Base-by-base conservation (phyloP, 306 rosid genomes). In the Quercus parvula region DNA sequence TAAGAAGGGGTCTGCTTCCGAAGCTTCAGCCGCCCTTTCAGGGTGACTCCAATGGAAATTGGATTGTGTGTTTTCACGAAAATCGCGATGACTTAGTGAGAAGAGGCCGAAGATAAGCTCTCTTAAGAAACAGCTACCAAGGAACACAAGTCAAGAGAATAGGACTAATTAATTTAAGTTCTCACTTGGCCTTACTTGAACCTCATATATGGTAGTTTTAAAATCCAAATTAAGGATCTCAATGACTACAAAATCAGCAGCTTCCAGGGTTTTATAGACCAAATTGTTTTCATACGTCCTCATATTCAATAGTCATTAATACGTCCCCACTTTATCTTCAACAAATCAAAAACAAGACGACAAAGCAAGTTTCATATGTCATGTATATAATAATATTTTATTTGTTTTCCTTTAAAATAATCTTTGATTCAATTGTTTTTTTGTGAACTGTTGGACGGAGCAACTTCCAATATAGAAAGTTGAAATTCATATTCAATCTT, bases 291-390 rank as follows among this genome's bases (percentile, higher is more conserved):
- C 88, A 85, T 54, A 62, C 79, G 66, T 84, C 82, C 58, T 86
- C 81, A 66, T 82, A 81, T 74, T 72, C 79, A 74, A 28, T 22
- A 38, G 19, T 58, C 49, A 35, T 71, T 77, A 78, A 80, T 81
- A 66, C 78, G 75, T 76, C 73, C 74, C 51, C 69, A 44, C 44
- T 81, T 86, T 71, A 85, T 79, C 85, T 77, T 86, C 87, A 80
- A 88, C 84, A 58, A 85, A 79, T 75, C 80, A 82, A 75, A 74
- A 77, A 79, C 91, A 89, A 92, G 55, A 77, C 67, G 91, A 89
- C 97, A 90, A 92, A 85, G 80, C 83, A 89, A 81, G 77, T 83
- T 87, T 90, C 97, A 71, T 79, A 76, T 77, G 64, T 82, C 84
- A 83, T 19, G 4, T 18, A 73, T 79, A 49, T 86, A 10, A 46